phyloP scores from a whole-genome alignment of 2,329 filamentous ascomycete genomes.

The Cytospora piceicola region DNA sequence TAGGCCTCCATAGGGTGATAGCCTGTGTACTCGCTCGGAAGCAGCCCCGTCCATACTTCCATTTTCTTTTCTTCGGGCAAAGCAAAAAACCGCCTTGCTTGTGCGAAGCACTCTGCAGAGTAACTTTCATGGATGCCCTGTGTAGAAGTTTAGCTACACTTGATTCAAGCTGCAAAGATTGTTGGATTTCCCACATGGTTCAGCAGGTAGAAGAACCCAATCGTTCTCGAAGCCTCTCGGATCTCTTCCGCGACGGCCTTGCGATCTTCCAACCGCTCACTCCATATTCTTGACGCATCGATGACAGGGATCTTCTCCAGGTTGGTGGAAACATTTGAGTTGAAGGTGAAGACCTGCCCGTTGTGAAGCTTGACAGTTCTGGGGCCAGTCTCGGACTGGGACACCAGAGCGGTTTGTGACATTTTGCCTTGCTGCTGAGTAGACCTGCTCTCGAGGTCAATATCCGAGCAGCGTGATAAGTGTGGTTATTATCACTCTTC shows the following conservation, averaged over 20 bases:
- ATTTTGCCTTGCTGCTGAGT: slow-evolving; percentile 13
- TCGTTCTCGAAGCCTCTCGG: slow-evolving; percentile 44
- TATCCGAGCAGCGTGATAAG: not conserved
- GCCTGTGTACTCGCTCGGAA: slow-evolving; percentile 42
- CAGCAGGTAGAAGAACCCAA: slow-evolving; percentile 51
- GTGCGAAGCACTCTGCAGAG: slow-evolving; percentile 40
- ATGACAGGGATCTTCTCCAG: slow-evolving; percentile 46
- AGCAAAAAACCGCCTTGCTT: slow-evolving; percentile 48
- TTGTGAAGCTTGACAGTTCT: slow-evolving; percentile 34
- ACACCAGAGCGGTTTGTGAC: slow-evolving; percentile 24
- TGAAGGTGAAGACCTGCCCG: slow-evolving; percentile 34
- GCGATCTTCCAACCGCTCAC: slow-evolving; percentile 40
- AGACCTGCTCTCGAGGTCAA: not conserved
- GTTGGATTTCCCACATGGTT: slow-evolving; percentile 36
- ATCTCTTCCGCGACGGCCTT: slow-evolving; percentile 45
- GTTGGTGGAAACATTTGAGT: slow-evolving; percentile 35
- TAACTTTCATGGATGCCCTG: slow-evolving; percentile 39
- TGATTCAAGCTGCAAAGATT: not conserved
- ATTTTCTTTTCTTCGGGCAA: slow-evolving; percentile 50
- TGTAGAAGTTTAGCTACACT: slow-evolving; percentile 25
- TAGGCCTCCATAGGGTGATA: slow-evolving; percentile 45
- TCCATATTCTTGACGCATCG: slow-evolving; percentile 48
- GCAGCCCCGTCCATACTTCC: slow-evolving; percentile 48
- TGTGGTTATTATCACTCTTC: not conserved
- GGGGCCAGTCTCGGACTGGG: slow-evolving; percentile 7